These are phyloP conservation scores for Sporothrix variecibatus DNA, from an alignment of 2,329 filamentous ascomycete species.

Conservation along the genomic window DNA sequence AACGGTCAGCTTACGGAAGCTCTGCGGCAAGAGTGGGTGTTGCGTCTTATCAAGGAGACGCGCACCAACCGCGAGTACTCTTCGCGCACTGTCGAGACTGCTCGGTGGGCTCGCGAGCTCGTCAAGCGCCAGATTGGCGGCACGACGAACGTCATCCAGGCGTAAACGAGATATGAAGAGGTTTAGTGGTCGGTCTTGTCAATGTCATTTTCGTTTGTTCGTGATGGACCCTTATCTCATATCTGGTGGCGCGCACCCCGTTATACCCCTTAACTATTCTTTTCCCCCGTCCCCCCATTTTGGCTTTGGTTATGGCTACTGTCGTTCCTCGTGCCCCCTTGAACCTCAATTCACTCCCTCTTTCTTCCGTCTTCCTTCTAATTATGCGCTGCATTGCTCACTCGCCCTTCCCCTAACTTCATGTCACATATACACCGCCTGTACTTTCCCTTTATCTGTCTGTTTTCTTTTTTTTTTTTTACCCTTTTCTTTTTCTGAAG, in stretches of 20 bases:
- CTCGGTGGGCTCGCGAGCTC: conserved; percentile 95
- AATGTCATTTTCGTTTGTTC: neutral
- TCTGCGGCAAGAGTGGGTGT: conserved; percentile 92
- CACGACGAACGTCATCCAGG: conserved; percentile 52
- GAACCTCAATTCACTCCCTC: neutral
- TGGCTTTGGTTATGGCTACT: neutral
- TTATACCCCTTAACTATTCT: neutral
- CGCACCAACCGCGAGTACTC: conserved; percentile 86
- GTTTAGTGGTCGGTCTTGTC: neutral
- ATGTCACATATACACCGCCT: conserved; percentile 27
- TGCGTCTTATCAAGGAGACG: conserved; percentile 85
- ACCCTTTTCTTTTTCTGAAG: neutral
- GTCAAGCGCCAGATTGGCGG: conserved; percentile 84
- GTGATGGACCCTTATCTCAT: neutral
- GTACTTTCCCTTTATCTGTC: conserved; percentile 9
- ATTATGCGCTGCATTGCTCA: conserved; percentile 4
- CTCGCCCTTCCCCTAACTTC: conserved; percentile 9
- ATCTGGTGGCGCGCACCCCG: conserved; percentile 4
- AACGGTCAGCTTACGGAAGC: conserved; percentile 80
- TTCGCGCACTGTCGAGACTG: conserved; percentile 84
- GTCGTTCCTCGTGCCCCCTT: neutral
- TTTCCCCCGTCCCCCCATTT: neutral
- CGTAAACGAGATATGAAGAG: conserved; percentile 39
- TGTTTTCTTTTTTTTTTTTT: neutral
- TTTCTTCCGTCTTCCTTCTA: neutral